phyloP scores from a whole-genome alignment of 108 stramenopile genomes.

The Discostella stelligeroides region DNA sequence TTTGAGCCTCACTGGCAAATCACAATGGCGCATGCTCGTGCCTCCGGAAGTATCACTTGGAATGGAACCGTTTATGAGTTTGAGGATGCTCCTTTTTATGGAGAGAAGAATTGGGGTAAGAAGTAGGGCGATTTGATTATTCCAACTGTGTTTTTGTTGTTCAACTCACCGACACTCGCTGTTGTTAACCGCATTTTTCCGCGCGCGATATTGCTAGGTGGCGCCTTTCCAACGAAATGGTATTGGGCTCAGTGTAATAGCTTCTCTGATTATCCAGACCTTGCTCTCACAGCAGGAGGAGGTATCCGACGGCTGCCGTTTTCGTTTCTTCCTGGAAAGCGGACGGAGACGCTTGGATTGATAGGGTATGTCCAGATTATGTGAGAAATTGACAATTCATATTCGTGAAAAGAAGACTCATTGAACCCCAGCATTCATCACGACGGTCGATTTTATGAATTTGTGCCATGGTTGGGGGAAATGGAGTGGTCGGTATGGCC shows the following conservation, averaged over 20 bases:
- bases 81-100: conserved; percentile 83
- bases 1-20: conserved; percentile 94
- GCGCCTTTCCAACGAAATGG: conserved; percentile 82
- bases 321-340: conserved; percentile 52
- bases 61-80: conserved; percentile 71
- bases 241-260: conserved; percentile 91
- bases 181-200: not conserved
- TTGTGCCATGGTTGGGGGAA: conserved; percentile 83
- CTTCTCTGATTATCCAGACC: conserved; percentile 65
- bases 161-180: too few species aligned
- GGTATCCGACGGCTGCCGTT: conserved; percentile 77
- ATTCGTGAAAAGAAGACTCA: not conserved
- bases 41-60: conserved; percentile 70
- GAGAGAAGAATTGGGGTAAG: conserved; percentile 90
- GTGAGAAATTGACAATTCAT: not conserved
- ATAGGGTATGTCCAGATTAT: conserved; percentile 22
- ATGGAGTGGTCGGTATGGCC: conserved; percentile 84
- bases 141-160: conserved; percentile 4
- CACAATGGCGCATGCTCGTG: conserved; percentile 79
- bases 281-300: conserved; percentile 84
- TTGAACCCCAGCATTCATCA: conserved; percentile 58
- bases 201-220: conserved; percentile 24
- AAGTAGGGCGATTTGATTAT: not conserved
- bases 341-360: conserved; percentile 71
- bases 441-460: conserved; percentile 81